These are phyloP conservation scores for Trypanosoma caninum DNA, from an alignment of 208 protist genomes.

Conservation along the genomic window DNA sequence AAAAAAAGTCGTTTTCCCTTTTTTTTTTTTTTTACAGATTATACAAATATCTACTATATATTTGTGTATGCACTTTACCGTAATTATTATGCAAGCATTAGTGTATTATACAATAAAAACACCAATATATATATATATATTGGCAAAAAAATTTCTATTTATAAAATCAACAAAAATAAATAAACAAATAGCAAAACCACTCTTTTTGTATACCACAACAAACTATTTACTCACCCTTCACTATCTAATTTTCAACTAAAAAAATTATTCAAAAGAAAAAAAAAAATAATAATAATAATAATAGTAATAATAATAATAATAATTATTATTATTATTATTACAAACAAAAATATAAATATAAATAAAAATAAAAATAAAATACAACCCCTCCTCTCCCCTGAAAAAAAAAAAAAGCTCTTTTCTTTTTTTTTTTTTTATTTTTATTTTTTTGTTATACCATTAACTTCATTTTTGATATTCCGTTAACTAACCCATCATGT, in stretches of 20 bases:
- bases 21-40: no score
- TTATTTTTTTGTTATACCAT: neutral
- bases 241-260: neutral
- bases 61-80: no score
- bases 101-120: no score
- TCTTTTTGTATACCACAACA: neutral
- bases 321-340: constrained; percentile 5
- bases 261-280: constrained; percentile 3
- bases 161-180: no score
- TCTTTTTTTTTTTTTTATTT: neutral
- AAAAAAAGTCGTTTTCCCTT: no score
- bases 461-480: neutral
- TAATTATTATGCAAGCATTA: no score
- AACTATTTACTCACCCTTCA: neutral
- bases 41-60: no score
- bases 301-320: constrained; percentile 10
- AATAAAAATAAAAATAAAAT: neutral
- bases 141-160: no score
- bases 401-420: constrained; percentile 7
- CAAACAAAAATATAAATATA: neutral
- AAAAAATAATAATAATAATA: constrained; percentile 16
- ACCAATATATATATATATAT: no score
- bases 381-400: neutral
- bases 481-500: neutral
- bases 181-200: no score